Base-by-base conservation (phyloP, 768 basidiomycete species). In the Termitomyces sp. region DNA sequence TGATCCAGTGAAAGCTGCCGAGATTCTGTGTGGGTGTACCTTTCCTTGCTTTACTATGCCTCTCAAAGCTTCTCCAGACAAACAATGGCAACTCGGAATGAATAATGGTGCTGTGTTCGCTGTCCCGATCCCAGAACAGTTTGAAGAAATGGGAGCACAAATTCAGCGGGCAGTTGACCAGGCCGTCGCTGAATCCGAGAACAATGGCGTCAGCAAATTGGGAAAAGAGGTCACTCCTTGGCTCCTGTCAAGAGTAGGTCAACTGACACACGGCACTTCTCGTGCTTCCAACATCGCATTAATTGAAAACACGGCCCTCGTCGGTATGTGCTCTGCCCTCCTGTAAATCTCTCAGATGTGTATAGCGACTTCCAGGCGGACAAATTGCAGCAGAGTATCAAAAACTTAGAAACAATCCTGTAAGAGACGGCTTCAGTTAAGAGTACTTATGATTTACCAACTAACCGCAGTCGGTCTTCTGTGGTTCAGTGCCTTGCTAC, bases 161-260 rank as follows among this genome's bases (percentile, higher is more conserved):
- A 83, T 97, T 14, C 94, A 98, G 71, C 70, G 78, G 47, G 86
- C 87, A 0, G 90, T 98, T 8, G 88, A 96, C 60, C 87, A 85
- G 66, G 97, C 97, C 7, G 83, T 99, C 5, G 70, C 72, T 14
- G 96, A 99, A 74, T 89, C 92, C 4, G 88, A 92, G 63, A 81
- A 83, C 60, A 89, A 88, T 64, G 94, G 95, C 2, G 77, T 96
- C 50, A 89, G 83, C 68, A 85, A 79, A 66, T 77, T 81, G 17
- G 97, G 97, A 3, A 98, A 97, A 67, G 91, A 94, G 62, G 94
- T 84, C 6, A 99, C 97, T 1, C 97, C 97, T 7, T 98, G 96
- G 96, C 77, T 99, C 10, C 78, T 99, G 36, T 79, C 81, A 48
- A 86, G 96, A 36, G 87, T 98, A 2, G 82, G 82, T 15, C 89